Evolutionary conservation across 495 filamentous ascomycete genomes (phyloP).

Genomic region (Penicillium maclennaniae): DNA sequence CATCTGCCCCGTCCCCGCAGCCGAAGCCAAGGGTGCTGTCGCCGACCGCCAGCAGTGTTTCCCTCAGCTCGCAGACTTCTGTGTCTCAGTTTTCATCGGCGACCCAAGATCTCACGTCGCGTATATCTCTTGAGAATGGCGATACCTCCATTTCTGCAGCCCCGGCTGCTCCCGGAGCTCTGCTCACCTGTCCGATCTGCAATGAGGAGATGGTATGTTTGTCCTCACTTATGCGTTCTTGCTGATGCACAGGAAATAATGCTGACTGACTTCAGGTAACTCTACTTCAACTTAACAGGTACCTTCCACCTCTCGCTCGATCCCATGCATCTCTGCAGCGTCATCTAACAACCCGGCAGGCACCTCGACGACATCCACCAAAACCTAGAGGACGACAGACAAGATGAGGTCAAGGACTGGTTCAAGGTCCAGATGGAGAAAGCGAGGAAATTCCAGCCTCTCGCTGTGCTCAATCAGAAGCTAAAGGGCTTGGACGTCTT

Average conservation of each 20-base stretch:
- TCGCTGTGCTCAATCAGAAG: constrained; percentile 90
- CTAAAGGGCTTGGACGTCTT: constrained; percentile 96
- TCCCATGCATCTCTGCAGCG: constrained; percentile 7
- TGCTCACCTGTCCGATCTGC: constrained; percentile 90
- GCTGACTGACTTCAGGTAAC: constrained; percentile 56
- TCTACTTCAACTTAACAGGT: constrained; percentile 87
- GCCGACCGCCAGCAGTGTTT: constrained; percentile 56
- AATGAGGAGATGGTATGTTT: constrained; percentile 84
- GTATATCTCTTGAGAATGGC: constrained; percentile 54
- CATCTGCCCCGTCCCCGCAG: constrained; percentile 57
- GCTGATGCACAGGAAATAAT: constrained; percentile 1
- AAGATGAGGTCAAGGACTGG: constrained; percentile 98
- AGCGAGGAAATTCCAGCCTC: constrained; percentile 91
- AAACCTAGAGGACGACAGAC: constrained; percentile 86
- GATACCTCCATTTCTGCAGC: constrained; percentile 45
- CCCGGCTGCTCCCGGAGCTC: constrained; percentile 52
- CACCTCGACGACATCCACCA: constrained; percentile 94
- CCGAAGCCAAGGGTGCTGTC: constrained; percentile 52
- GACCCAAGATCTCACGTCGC: constrained; percentile 55
- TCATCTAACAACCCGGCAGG: constrained; percentile 38
- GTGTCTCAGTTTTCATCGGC: constrained; percentile 54
- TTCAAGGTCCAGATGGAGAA: constrained; percentile 95
- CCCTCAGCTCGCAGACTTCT: constrained; percentile 62
- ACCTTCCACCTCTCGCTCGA: constrained; percentile 13
- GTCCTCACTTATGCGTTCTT: neutral